Conservation (phyloP, 1,284 basidiomycete species). For the Leccinum angustisporum region DNA sequence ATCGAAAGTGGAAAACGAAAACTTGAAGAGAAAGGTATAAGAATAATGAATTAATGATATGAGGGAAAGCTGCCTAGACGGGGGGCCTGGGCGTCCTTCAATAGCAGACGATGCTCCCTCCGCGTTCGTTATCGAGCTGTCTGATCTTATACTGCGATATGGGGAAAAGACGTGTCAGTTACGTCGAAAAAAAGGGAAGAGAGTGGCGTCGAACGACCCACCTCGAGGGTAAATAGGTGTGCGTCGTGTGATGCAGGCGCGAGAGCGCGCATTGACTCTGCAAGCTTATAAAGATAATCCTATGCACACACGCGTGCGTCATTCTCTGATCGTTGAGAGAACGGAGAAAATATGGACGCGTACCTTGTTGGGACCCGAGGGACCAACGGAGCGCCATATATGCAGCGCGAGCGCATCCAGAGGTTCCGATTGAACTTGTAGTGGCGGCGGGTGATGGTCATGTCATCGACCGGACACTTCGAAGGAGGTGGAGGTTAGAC, state of each 20-base stretch:
- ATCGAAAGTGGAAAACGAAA: neutral
- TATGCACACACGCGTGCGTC: slow-evolving; percentile 26
- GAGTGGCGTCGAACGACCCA: slow-evolving; percentile 16
- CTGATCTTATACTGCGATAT: slow-evolving; percentile 13
- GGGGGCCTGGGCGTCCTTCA: neutral
- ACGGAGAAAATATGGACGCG: neutral
- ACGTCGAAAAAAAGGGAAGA: neutral
- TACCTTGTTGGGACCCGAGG: slow-evolving; percentile 81
- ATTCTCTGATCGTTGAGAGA: neutral
- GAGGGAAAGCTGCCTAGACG: neutral
- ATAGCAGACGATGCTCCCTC: slow-evolving; percentile 15
- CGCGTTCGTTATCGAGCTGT: slow-evolving; percentile 17
- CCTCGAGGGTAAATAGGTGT: slow-evolving; percentile 76
- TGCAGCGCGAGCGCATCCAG: slow-evolving; percentile 61
- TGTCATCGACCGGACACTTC: neutral
- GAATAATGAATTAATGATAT: neutral
- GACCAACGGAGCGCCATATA: slow-evolving; percentile 74
- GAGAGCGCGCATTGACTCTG: slow-evolving; percentile 62
- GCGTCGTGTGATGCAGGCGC: slow-evolving; percentile 74
- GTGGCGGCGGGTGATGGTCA: neutral
- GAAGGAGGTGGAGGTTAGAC: slow-evolving; percentile 8
- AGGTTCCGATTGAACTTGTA: slow-evolving; percentile 72
- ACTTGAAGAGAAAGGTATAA: neutral
- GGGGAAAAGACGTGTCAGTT: neutral
- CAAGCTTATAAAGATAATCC: slow-evolving; percentile 80